Evolutionary conservation across 768 basidiomycete genomes (phyloP), one percentile per base, ranked within the genome.

Genomic region (Podaxis rugospora): DNA sequence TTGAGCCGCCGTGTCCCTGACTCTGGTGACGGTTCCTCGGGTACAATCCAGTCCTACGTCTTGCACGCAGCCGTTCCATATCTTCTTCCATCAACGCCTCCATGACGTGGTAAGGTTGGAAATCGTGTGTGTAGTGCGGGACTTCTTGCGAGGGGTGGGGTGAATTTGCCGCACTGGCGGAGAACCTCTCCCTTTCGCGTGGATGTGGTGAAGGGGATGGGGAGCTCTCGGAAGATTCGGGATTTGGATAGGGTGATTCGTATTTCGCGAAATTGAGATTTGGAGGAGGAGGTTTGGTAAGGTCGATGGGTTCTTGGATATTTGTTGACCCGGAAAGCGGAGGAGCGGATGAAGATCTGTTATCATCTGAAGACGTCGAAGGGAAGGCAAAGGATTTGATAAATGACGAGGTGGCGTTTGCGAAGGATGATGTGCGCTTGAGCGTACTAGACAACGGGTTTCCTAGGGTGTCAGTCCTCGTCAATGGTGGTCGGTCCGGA

Each of bases 21-120:
- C 71, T 67, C 63, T 76, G 70, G 28, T 60, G 59, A 50, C 55
- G 59, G 62, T 78, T 70, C 25, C 79, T 74, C 37, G 76, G 68
- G 51, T 83, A 74, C 23, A 70, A 64, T 1, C 74, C 76, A 4
- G 72, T 67, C 51, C 77, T 78, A 64, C 90, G 77, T 23, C 93
- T 82, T 35, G 92, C 88, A 21, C 88, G 78, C 39, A 98, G 69
- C 3, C 96, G 84, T 62, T 96, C 93, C 90, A 96, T 92, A 67
- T 98, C 96, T 68, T 96, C 94, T 67, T 93, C 92, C 71, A 94
- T 91, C 28, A 98, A 76, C 0, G 90, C 90, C 63, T 93, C 89
- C 77, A 97, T 91, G 21, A 94, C 91, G 66, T 91, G 83, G 11
- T 85, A 88, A 1, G 93, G 85, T 40, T 80, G 68, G 68, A 89